These are phyloP conservation scores for Botryotinia narcissicola DNA, from an alignment of 2,329 filamentous ascomycete species.

Conservation along the genomic window DNA sequence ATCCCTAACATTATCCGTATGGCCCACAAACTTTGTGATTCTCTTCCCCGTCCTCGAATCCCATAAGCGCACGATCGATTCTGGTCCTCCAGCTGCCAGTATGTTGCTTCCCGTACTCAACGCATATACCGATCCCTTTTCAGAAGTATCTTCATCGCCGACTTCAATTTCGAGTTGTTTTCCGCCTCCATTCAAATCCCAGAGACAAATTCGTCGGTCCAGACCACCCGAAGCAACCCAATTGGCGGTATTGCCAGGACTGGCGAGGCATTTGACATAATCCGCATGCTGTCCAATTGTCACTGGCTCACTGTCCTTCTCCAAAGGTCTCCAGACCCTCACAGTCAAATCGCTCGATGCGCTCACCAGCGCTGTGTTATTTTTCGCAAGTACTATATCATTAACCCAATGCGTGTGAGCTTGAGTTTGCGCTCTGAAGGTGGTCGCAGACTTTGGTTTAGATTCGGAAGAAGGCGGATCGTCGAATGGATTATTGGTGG, in stretches of 20 bases:
- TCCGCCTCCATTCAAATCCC: slow-evolving; percentile 87
- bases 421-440: slow-evolving; percentile 61
- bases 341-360: slow-evolving; percentile 74
- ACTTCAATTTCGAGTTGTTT: slow-evolving; percentile 85
- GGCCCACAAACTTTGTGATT: slow-evolving; percentile 94
- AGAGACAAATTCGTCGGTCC: slow-evolving; percentile 87
- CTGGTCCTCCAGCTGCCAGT: slow-evolving; percentile 87
- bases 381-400: slow-evolving; percentile 65
- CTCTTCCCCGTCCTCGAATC: slow-evolving; percentile 84
- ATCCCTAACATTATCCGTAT: slow-evolving; percentile 90
- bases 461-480: slow-evolving; percentile 34
- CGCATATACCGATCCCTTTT: slow-evolving; percentile 95
- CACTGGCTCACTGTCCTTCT: slow-evolving; percentile 60
- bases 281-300: slow-evolving; percentile 92
- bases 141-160: slow-evolving; percentile 74
- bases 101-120: slow-evolving; percentile 76
- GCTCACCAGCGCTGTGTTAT: slow-evolving; percentile 65
- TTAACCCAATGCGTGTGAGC: slow-evolving; percentile 80
- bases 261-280: slow-evolving; percentile 92
- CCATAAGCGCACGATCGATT: slow-evolving; percentile 90
- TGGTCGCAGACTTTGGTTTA: slow-evolving; percentile 50
- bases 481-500: slow-evolving; percentile 36
- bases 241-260: slow-evolving; percentile 65
- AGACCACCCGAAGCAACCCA: slow-evolving; percentile 95
- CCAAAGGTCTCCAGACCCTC: slow-evolving; percentile 74